Evolutionary conservation across 192 early-diverging fungal genomes (phyloP), one percentile per base, ranked within the genome.

Genomic region (Coemansia sp.): DNA sequence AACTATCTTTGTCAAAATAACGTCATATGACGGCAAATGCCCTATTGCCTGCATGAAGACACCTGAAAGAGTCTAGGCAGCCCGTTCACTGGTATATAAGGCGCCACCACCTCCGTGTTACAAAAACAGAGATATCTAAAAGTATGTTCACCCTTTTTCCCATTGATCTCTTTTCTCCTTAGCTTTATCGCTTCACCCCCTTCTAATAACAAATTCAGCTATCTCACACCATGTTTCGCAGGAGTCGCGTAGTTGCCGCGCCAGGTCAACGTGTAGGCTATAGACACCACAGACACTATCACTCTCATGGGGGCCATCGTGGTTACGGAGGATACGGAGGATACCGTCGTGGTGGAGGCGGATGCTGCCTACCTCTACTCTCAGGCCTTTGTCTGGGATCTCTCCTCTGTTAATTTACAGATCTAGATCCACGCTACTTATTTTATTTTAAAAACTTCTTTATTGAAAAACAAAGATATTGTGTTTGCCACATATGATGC

Each of bases 151-250:
- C 1, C 6, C 3, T 33, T n/a, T 39, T 16, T 37, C 10, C 17
- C 60, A 17, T 39, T 9, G 28, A 3, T 16, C 26, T 19, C 17
- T 3, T 17, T 37, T 11, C 13, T 62, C 60, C n/a, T 42, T 3
- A 30, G 23, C 32, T 23, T 39, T 39, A 37, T 62, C 16, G 3
- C 33, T 37, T 6, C 46, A 28, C 63, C 14, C 63, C 14, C 43
- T 33, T 30, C 10, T 30, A 64, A 42, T 6, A 40, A 23, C 10
- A 40, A 16, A 64, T 2, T 30, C 44, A 30, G 2, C 19, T 21
- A 19, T 55, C 26, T 55, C 38, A 14, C 38, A 43, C 16, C 10
- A 72, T 72, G 70, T 58, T 72, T 60, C 53, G 64, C 30, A 65
- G 63, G 17, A 58, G 70, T 50, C 42, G 23, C 30, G 49, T 23